phyloP scores from a whole-genome alignment of 2,329 filamentous ascomycete species.

The Colletotrichum chlorophyti region DNA sequence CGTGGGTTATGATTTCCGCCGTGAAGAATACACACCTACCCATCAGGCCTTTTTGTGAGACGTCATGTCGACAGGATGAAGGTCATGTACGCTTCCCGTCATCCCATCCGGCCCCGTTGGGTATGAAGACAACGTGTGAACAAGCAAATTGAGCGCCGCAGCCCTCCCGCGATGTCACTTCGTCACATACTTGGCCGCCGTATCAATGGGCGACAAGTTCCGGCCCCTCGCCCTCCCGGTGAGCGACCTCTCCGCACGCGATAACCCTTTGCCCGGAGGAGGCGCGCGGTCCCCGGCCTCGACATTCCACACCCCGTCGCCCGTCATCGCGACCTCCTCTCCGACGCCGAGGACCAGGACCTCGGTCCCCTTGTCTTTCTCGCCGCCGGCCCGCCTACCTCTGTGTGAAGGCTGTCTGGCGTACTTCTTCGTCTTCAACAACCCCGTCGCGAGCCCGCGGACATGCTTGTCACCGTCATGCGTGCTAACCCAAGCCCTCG shows the following conservation, averaged over 20 bases:
- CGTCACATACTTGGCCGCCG: background rate
- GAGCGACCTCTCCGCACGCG: background rate
- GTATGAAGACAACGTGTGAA: too few species aligned
- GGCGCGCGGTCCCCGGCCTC: background rate
- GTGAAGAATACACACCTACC: too few species aligned
- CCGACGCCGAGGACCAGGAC: constrained; percentile 49
- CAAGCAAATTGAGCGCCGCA: too few species aligned
- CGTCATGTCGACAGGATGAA: too few species aligned
- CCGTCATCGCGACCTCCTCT: constrained; percentile 50
- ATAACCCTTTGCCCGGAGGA: background rate
- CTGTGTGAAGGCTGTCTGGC: too few species aligned
- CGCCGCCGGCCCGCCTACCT: constrained; percentile 41
- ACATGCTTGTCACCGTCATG: constrained; percentile 67
- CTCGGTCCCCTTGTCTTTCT: constrained; percentile 40
- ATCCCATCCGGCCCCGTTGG: too few species aligned
- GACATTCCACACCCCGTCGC: constrained; percentile 43
- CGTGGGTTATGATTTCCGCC: too few species aligned
- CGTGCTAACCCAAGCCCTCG: constrained; percentile 65
- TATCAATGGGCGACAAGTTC: constrained; percentile 11
- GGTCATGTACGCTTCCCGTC: too few species aligned
- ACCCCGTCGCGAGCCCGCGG: constrained; percentile 56
- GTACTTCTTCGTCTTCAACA: constrained; percentile 55
- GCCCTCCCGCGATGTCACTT: background rate
- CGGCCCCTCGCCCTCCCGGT: constrained; percentile 6
- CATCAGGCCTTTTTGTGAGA: too few species aligned